Base-by-base conservation (phyloP, 768 basidiomycete genomes). In the Pisolithus sp. region DNA sequence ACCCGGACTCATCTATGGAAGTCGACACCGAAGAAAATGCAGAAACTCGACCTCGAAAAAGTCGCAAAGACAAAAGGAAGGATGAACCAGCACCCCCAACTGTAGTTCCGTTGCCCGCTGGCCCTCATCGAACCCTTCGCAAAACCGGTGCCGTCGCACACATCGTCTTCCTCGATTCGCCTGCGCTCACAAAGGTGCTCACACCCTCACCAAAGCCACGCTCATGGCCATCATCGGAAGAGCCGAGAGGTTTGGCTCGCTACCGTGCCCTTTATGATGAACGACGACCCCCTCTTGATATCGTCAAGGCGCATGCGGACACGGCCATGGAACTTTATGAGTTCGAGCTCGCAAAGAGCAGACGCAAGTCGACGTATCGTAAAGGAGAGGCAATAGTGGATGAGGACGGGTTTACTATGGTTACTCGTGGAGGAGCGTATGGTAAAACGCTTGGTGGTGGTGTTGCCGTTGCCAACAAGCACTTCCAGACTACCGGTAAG, bases 371-470 rank as follows among this genome's bases (percentile, higher is more conserved):
- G 21, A 76, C 80, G 62, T 89, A 87, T 62, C 77, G 73, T 58
- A 89, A 90, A 63, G 89, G 90, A 20, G 91, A 92, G 61, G 91
- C 88, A 6, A 76, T 95, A 51, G 88, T 95, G 40, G 93, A 97
- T 65, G 92, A 89, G 53, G 93, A 97, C 55, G 93, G 93, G 2
- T 97, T 95, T 66, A 95, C 92, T 10, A 79, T 97, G 12, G 93
- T 97, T 34, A 89, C 86, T n/a, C 78, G 93, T 36, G 90, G 92
- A 5, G 93, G 93, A 12, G 85, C 86, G 20, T 93, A 93, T 59
- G 93, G 93, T 5, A 76, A 90, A 62, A 89, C 89, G 1, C 72
- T 93, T 5, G 93, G 93, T 26, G 91, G 92, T 13, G 92, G 90
- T 1, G 76, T 80, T 34, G 76, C 73, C 2, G 78, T 85, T 7